Conservation (phyloP, 2,329 filamentous ascomycete genomes). For the Pseudogymnoascus sp. region DNA sequence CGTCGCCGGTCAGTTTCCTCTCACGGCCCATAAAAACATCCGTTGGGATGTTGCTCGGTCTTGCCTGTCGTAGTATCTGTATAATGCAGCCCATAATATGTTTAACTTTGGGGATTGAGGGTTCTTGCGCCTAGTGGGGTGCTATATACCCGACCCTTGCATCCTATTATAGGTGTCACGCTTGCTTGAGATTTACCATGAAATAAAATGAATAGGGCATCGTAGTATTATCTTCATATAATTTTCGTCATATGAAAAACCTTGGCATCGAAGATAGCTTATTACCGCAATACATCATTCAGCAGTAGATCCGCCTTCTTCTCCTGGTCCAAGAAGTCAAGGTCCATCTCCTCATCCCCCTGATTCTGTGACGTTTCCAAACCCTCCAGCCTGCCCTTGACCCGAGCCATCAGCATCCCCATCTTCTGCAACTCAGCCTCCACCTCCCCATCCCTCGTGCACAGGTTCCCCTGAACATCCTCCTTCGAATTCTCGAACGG, state of each 20-base stretch:
- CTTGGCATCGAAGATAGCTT: not conserved
- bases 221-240: not conserved
- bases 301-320: not conserved
- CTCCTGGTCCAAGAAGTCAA: conserved; percentile 14
- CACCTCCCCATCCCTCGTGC: conserved; percentile 55
- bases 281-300: not conserved
- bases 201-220: not conserved
- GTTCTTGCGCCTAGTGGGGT: not conserved
- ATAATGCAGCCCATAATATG: no score
- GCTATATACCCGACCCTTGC: not conserved
- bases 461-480: conserved; percentile 55
- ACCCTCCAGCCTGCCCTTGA: conserved; percentile 42
- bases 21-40: no score
- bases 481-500: conserved; percentile 38
- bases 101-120: not conserved
- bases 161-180: not conserved
- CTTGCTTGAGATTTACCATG: not conserved
- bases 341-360: conserved; percentile 17
- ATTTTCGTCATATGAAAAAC: not conserved
- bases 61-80: no score
- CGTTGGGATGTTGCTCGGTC: no score
- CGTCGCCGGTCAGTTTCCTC: no score
- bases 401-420: conserved; percentile 52
- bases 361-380: conserved; percentile 15
- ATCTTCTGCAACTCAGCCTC: conserved; percentile 59